Base-by-base conservation (phyloP, 306 rosid species). In the Rubus parviflorus region DNA sequence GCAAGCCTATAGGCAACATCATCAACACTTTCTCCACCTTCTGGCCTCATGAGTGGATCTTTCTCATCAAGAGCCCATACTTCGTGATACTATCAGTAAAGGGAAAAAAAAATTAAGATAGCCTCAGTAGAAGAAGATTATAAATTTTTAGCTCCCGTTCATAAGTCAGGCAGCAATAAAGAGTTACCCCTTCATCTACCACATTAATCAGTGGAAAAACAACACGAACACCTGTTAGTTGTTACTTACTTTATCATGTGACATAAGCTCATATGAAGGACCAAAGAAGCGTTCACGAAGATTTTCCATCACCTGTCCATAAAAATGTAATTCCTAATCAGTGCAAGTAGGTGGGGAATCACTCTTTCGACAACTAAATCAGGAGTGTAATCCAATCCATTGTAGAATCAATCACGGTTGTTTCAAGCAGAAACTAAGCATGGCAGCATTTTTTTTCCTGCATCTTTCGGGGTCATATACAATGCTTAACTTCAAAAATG, bases 1-100 rank as follows among this genome's bases (percentile, higher is more conserved):
- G 91, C 79, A 75, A 95, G 86, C 74, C 98, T 87, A 78, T 81
- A 78, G 7, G 92, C 97, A 85, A 95, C 97, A 85, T 90, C 98
- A 79, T 88, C 81, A 7, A 90, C 96, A 70, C 97, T 88, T 85
- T 95, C 98, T 60, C 98, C 98, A 81, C 93, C 97, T 83, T 90
- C 93, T 9, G 93, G 95, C 67, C 88, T 85, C 51, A 51, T 79
- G 70, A 89, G 45, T 79, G 97, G 91, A 88, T 95, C 93, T 70
- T 88, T 88, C 83, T 62, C 90, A 79, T 95, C 97, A 60, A 86
- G 72, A 71, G 78, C 90, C 98, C 98, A 92, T 75, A 95, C 81
- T 51, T 88, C 88, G 60, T 73, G 43, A 70, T 92, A 95, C 98
- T 92, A 77, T 80, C 42, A 30, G 48, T 64, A 43, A 75, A 42